Evolutionary conservation across 345 rosid genomes (phyloP).

Genomic region (Firmiana major): DNA sequence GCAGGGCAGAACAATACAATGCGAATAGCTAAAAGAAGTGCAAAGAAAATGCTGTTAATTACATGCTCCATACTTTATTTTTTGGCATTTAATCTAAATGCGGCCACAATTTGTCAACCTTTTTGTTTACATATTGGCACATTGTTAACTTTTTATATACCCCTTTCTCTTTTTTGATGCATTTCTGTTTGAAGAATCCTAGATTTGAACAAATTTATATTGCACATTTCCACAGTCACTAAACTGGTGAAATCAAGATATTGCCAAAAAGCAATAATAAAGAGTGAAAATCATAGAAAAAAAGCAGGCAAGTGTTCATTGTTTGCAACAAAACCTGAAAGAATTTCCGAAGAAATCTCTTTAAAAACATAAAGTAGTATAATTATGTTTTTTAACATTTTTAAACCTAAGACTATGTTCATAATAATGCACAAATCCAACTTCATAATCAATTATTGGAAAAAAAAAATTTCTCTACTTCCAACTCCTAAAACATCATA

Average conservation of each 20-base stretch:
- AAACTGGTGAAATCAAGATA: neutral
- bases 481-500: neutral
- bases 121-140: neutral
- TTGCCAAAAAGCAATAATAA: neutral
- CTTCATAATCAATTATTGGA: neutral
- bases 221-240: neutral
- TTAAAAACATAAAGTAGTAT: conserved; percentile 6
- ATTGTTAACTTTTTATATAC: neutral
- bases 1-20: neutral
- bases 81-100: neutral
- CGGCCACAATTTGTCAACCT: neutral
- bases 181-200: neutral
- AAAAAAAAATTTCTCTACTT: neutral
- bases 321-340: neutral
- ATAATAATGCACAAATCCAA: neutral
- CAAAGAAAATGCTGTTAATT: neutral
- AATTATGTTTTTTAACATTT: conserved; percentile 11
- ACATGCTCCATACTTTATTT: neutral
- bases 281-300: neutral
- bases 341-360: neutral
- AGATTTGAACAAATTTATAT: neutral
- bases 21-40: neutral
- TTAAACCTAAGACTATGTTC: conserved; percentile 7
- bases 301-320: neutral
- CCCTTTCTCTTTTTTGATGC: neutral